A percentile compares a stretch with the other conserved stretches of the same genome.
These are phyloP conservation scores for Solanum verrucosum DNA, from an alignment of 257 asterid species.

Conservation along the genomic window DNA sequence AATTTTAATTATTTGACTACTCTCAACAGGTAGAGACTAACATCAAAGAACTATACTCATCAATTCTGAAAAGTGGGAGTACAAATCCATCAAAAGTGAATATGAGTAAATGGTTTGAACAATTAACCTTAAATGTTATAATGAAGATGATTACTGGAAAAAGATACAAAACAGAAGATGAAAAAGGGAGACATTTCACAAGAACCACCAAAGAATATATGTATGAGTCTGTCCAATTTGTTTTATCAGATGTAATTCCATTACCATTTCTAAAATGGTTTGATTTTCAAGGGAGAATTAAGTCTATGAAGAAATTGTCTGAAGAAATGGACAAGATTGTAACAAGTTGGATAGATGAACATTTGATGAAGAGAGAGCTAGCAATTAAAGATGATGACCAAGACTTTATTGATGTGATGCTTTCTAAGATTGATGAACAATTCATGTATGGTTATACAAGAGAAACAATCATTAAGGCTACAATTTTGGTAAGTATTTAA, in stretches of 20 bases:
- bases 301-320: background rate
- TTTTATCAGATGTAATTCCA: background rate
- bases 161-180: background rate
- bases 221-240: background rate
- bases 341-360: background rate
- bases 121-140: background rate
- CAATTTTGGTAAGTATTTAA: background rate
- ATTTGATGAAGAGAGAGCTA: background rate
- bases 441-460: background rate
- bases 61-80: background rate
- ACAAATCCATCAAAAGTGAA: background rate
- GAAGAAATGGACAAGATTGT: background rate
- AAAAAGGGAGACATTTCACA: background rate
- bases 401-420: background rate
- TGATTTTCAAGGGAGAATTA: background rate
- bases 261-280: background rate
- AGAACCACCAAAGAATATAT: background rate
- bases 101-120: background rate
- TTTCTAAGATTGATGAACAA: background rate
- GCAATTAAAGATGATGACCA: background rate
- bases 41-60: background rate
- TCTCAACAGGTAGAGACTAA: background rate
- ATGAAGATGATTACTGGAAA: background rate
- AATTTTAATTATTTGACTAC: background rate
- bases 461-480: background rate